Base-by-base conservation (phyloP, 148 eudicot species). In the Silene uniflora region DNA sequence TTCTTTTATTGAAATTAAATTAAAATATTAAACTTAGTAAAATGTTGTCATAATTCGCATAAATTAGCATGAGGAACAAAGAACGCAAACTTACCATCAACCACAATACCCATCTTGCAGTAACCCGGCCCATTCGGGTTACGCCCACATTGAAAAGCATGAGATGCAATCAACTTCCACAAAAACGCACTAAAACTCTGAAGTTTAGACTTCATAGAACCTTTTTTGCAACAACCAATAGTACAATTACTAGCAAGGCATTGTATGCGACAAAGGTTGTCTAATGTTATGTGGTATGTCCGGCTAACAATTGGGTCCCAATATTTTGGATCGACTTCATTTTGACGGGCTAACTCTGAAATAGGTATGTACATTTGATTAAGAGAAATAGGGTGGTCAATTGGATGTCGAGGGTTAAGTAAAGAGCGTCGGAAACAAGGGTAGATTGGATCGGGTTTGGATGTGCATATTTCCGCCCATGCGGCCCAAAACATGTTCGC, bases 401-500 rank as follows among this genome's bases (percentile, higher is more conserved):
- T 74, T 2, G 90, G 93, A 19, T 71, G 79, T 0, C 91, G 81
- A 1, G 98, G 89, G 67, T 73, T 68, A 64, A 89, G 79, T 0
- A 91, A 69, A 0, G 93, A 84, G 13, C 93, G 88, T 0, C 82
- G 81, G 56, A 89, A 85, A 11, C 77, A 82, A 12, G 92, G 98
- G 2, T 67, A 22, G 0, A 6, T 58, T 10, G 90, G 59, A 10
- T 77, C 52, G 16, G 81, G 80, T 27, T 69, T 77, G 6, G 81
- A 78, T 13, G 74, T 79, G 9, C 91, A 86, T 52, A 81, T 81
- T 71, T 87, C 88, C 0, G 91, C 85, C 98, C 98, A 93, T 18
- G 98, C 79, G 2, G 87, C 88, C 21, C 89, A 86, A 42, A 93
- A 91, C 90, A 91, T 86, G 91, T 88, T 86, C 70, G 87, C 80